Evolutionary conservation across 2,329 filamentous ascomycete genomes (phyloP).

Genomic region (Calonectria crousiana): DNA sequence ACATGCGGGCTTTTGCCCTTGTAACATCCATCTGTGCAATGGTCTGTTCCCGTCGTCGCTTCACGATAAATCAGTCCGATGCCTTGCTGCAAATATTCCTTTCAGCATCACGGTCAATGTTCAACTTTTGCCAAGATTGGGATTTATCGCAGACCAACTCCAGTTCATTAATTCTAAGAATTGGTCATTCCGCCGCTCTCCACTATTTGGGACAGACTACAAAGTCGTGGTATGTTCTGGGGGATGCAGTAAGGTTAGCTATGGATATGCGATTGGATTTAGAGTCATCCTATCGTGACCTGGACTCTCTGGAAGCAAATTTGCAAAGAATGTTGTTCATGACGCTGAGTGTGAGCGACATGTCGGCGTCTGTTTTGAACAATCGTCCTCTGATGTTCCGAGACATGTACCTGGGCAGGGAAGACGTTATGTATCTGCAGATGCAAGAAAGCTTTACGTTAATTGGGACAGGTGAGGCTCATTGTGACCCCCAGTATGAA

Average conservation of each 20-base stretch:
- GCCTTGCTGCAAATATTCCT: conserved; percentile 11
- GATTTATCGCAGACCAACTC: conserved; percentile 21
- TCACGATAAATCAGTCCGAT: neutral
- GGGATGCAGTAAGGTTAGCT: conserved; percentile 16
- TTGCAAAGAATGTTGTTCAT: conserved; percentile 17
- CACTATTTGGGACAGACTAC: conserved; percentile 21
- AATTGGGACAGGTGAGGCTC: neutral
- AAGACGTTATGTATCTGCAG: neutral
- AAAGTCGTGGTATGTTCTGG: conserved; percentile 20
- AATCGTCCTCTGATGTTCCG: conserved; percentile 17
- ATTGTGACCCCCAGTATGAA: conserved; percentile 16
- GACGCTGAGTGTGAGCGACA: conserved; percentile 12
- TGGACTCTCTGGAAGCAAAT: conserved; percentile 21
- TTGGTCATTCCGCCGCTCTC: conserved; percentile 13
- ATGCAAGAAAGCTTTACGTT: neutral
- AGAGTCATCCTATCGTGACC: conserved; percentile 2
- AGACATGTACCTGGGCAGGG: conserved; percentile 15
- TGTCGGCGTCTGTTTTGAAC: conserved; percentile 27
- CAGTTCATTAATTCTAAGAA: conserved; percentile 14
- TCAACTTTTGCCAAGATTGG: conserved; percentile 21
- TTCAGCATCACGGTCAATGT: conserved; percentile 18
- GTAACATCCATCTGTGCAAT: conserved; percentile 9
- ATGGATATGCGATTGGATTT: conserved; percentile 24
- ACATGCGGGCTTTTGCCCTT: conserved; percentile 21
- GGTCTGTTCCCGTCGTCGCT: conserved; percentile 1